phyloP scores from a whole-genome alignment of 176 grass and related monocot species.

The Aegilops speltoides region DNA sequence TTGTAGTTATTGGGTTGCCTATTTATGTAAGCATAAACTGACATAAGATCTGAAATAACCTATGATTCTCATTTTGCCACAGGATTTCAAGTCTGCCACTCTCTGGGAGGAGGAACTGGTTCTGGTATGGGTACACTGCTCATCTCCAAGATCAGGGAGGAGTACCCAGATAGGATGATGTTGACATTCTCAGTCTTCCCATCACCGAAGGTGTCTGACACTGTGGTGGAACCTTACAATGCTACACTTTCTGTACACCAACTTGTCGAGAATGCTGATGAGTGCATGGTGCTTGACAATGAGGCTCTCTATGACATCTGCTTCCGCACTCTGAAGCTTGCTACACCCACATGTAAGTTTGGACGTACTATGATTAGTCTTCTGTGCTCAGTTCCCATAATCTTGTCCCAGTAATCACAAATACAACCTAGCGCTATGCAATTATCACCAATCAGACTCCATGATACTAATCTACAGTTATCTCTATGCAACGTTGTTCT shows the following conservation, averaged over 20 bases:
- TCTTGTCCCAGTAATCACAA: neutral
- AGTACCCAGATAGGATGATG: conserved; percentile 74
- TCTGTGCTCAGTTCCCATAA: neutral
- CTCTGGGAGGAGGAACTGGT: conserved; percentile 65
- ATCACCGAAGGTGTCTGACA: conserved; percentile 67
- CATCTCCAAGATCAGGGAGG: conserved; percentile 76
- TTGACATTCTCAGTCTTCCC: conserved; percentile 70
- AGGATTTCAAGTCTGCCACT: conserved; percentile 73
- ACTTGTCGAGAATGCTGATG: conserved; percentile 69
- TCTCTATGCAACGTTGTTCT: neutral
- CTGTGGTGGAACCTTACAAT: conserved; percentile 68
- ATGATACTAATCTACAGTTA: neutral
- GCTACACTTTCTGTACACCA: conserved; percentile 66
- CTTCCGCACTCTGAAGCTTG: conserved; percentile 66
- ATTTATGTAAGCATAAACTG: neutral
- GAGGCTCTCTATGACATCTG: conserved; percentile 73
- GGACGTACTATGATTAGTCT: neutral
- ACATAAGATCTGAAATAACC: neutral
- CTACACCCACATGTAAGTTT: conserved; percentile 61
- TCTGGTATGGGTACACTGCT: conserved; percentile 73
- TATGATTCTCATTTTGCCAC: neutral
- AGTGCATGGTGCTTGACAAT: conserved; percentile 72
- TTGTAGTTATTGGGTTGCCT: neutral
- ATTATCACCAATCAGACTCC: neutral
- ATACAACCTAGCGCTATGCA: neutral